phyloP scores from a whole-genome alignment of 768 basidiomycete genomes.

The Vararia minispora region DNA sequence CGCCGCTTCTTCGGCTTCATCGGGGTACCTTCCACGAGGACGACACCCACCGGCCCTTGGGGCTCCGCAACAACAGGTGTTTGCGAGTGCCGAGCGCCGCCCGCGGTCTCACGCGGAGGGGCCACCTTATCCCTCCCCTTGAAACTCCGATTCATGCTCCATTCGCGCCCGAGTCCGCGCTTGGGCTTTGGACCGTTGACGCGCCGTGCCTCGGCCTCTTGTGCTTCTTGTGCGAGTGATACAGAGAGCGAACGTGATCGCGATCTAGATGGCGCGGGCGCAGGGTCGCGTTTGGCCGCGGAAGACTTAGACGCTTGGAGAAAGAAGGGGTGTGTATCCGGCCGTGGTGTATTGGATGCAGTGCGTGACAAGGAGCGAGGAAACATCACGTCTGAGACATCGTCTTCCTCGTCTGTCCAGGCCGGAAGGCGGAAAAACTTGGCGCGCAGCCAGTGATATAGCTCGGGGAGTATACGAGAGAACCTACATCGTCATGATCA shows the following conservation, averaged over 20 bases:
- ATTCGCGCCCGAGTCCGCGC: conserved; percentile 51
- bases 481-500: not conserved
- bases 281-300: conserved; percentile 8
- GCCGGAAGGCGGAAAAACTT: conserved; percentile 14
- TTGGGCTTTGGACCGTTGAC: conserved; percentile 28
- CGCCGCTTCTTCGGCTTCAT: conserved; percentile 11
- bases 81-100: conserved; percentile 8
- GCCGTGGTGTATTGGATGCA: no score
- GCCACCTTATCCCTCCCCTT: conserved; percentile 28
- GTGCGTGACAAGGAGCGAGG: no score
- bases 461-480: conserved; percentile 1
- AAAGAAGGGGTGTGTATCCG: not conserved
- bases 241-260: conserved; percentile 38
- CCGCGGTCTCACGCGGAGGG: conserved; percentile 9
- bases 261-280: conserved; percentile 40
- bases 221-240: conserved; percentile 58
- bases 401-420: conserved; percentile 9
- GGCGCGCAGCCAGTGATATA: conserved; percentile 14
- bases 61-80: no score
- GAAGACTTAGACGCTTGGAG: conserved; percentile 33
- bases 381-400: not conserved
- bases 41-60: conserved; percentile 12
- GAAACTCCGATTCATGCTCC: conserved; percentile 70
- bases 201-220: conserved; percentile 38
- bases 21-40: conserved; percentile 19